Base-by-base conservation (phyloP, 345 rosid species). In the Salix caprea region DNA sequence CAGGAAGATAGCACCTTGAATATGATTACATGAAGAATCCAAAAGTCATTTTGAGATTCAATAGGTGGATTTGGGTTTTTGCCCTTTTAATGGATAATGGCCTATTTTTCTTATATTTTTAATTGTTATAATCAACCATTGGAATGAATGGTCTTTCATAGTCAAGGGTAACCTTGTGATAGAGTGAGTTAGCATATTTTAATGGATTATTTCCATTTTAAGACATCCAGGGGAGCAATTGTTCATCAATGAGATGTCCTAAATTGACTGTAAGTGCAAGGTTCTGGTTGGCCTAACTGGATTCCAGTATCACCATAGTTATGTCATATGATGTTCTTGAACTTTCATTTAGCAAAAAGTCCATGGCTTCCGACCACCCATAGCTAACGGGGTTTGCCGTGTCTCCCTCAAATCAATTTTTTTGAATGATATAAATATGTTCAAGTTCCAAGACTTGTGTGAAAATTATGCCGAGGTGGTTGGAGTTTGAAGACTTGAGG, bases 161-260 rank as follows among this genome's bases (percentile, higher is more conserved):
- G 28, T 58, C 28, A 58, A 58, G 28, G 12, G 26, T 58, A 23
- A 11, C 28, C 58, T 52, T 52, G 8, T 52, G 58, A 52, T 52
- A 10, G 28, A n/a, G 28, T 24, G 26, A 9, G 64, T 3, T 58
- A 9, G 64, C 23, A n/a, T 58, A 4, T 23, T 58, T 9, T n/a
- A 58, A 58, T 58, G 64, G 64, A 10, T 58, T 9, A 23, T 58
- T 58, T 4, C 5, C 28, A 50, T 30, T 21, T 65, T 18, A 70
- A 37, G 21, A 13, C 4, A 48, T 34, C 18, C 16, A 37, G n/a
- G 28, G 26, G 9, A 14, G 56, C 36, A 50, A 42, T 64, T 7
- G 46, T 13, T 64, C 72, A 62, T 18, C 75, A 54, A 70, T 8
- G 23, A 32, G 84, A 76, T 66, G 77, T 71, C 71, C 75, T 36